Conservation (phyloP, 2,329 filamentous ascomycete genomes). For the Leptosphaerulina australis region DNA sequence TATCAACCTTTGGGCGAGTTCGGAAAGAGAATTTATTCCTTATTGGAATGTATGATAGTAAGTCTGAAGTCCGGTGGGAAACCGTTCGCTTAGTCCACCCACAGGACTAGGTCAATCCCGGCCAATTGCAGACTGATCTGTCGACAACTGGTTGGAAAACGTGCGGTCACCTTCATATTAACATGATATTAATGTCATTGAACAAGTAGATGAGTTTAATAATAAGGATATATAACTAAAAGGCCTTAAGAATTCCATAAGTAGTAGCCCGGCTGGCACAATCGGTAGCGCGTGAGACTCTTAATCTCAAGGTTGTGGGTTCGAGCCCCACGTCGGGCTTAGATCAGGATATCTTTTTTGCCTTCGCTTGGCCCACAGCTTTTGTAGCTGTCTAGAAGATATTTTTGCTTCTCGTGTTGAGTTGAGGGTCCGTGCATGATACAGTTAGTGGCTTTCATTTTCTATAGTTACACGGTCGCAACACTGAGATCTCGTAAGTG, state of each 20-base stretch:
- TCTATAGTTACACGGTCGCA: too few species aligned
- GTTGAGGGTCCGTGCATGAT: not conserved
- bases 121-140: not conserved
- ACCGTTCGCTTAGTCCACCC: not conserved
- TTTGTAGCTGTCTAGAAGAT: not conserved
- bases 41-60: not conserved
- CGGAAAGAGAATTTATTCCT: too few species aligned
- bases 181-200: too few species aligned
- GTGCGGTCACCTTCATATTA: too few species aligned
- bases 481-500: too few species aligned
- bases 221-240: not conserved
- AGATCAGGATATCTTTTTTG: too few species aligned
- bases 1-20: too few species aligned
- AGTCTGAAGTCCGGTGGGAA: not conserved
- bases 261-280: constrained; percentile 34
- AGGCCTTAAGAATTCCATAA: not conserved
- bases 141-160: too few species aligned
- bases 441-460: too few species aligned
- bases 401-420: constrained; percentile 1
- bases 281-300: constrained; percentile 30
- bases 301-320: constrained; percentile 51
- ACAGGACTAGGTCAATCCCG: not conserved
- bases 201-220: too few species aligned
- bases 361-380: not conserved
- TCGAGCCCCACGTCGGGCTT: constrained; percentile 55